phyloP scores from a whole-genome alignment of 257 asterid genomes.

The Solanum sparsipilum region DNA sequence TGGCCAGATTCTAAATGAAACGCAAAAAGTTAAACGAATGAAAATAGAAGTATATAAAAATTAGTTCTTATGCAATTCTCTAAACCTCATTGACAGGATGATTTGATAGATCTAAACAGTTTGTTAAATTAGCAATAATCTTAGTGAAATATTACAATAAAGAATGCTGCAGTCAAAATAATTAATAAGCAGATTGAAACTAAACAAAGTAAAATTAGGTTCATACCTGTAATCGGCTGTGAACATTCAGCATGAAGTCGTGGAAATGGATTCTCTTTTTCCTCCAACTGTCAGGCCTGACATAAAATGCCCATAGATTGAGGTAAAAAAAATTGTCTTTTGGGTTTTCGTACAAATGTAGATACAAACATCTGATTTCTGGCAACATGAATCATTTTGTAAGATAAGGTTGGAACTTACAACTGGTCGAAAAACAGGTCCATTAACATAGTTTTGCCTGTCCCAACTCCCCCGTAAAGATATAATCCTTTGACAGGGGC shows the following conservation, averaged over 20 bases:
- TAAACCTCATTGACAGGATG: background rate
- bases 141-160: background rate
- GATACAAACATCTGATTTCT: background rate
- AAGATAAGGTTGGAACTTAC: slow-evolving; percentile 26
- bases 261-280: slow-evolving; percentile 95
- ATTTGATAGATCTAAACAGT: background rate
- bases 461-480: slow-evolving; percentile 96
- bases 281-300: slow-evolving; percentile 85
- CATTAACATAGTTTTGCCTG: slow-evolving; percentile 97
- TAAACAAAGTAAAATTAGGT: background rate
- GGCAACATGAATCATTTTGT: background rate
- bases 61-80: background rate
- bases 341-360: background rate
- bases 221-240: slow-evolving; percentile 78
- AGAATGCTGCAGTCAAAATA: background rate
- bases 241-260: slow-evolving; percentile 88
- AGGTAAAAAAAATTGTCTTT: background rate
- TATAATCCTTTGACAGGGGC: slow-evolving; percentile 91
- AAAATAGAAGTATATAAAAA: background rate
- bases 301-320: background rate
- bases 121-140: background rate
- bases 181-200: background rate
- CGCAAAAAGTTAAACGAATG: background rate
- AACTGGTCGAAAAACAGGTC: slow-evolving; percentile 68
- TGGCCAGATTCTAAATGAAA: background rate